Conservation (phyloP, 495 filamentous ascomycete species). For the Talaromyces borbonicus region DNA sequence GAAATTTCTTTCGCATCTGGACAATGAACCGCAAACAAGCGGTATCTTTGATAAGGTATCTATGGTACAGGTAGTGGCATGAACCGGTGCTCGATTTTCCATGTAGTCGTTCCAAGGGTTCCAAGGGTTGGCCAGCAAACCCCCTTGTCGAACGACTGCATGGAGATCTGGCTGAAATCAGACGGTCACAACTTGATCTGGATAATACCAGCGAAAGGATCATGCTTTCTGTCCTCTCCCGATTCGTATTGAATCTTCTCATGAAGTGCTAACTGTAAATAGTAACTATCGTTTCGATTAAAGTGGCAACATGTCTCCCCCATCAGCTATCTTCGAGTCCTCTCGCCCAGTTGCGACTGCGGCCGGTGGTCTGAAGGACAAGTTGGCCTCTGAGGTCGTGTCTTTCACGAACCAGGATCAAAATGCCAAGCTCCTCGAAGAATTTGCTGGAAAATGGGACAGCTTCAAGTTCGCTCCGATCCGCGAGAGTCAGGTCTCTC, state of each 20-base stretch:
- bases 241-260: slow-evolving; percentile 12
- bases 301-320: slow-evolving; percentile 60
- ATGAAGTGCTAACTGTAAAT: slow-evolving; percentile 27
- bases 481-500: slow-evolving; percentile 80
- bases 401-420: slow-evolving; percentile 27
- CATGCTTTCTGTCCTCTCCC: slow-evolving; percentile 54
- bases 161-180: slow-evolving; percentile 66
- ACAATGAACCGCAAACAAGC: slow-evolving; percentile 26
- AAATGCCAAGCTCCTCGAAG: slow-evolving; percentile 45
- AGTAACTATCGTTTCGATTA: slow-evolving; percentile 25
- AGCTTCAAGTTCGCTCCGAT: slow-evolving; percentile 75
- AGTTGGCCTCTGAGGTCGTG: slow-evolving; percentile 29
- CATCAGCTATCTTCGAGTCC: slow-evolving; percentile 45
- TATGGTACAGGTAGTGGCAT: slow-evolving; percentile 50
- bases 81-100: slow-evolving; percentile 56
- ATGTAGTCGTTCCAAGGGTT: slow-evolving; percentile 11
- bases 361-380: slow-evolving; percentile 37
- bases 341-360: slow-evolving; percentile 21
- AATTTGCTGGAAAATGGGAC: slow-evolving; percentile 60
- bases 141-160: slow-evolving; percentile 11
- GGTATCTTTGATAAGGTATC: slow-evolving; percentile 49
- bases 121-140: too few relatives aligned
- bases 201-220: slow-evolving; percentile 99
- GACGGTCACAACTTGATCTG: slow-evolving; percentile 97
- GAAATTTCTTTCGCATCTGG: slow-evolving; percentile 10